These are phyloP conservation scores for Pseudocercospora macadamiae DNA, from an alignment of 2,329 filamentous ascomycete genomes.

Conservation along the genomic window DNA sequence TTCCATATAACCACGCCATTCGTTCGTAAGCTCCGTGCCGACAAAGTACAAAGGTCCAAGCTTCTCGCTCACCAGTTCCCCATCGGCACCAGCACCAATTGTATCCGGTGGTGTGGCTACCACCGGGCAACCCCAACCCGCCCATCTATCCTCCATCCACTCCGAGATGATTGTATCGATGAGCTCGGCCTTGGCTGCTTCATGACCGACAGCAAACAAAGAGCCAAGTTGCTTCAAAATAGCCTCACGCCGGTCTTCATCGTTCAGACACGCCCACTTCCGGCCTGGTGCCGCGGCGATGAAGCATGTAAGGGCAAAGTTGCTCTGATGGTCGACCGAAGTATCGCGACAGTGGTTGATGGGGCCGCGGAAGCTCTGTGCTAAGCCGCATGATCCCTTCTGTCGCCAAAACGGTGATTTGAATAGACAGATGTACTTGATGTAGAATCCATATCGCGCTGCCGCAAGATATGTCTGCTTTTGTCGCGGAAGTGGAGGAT, in stretches of 20 bases:
- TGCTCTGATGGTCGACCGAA: constrained; percentile 1
- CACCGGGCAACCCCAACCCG: neutral
- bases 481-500: neutral
- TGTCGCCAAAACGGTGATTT: constrained; percentile 11
- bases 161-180: neutral
- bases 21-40: constrained; percentile 14
- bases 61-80: too few species aligned
- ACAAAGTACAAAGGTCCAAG: constrained; percentile 15
- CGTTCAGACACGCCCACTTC: constrained; percentile 9
- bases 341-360: constrained; percentile 7
- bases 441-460: constrained; percentile 10
- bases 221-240: constrained; percentile 12
- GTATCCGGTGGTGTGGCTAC: too few species aligned
- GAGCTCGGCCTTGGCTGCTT: neutral
- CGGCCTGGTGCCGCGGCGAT: constrained; percentile 3
- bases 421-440: constrained; percentile 10
- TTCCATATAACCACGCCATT: constrained; percentile 22
- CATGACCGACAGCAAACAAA: neutral
- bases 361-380: constrained; percentile 8
- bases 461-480: neutral
- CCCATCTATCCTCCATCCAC: neutral
- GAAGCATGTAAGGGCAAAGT: constrained; percentile 13
- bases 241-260: constrained; percentile 3
- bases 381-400: constrained; percentile 10
- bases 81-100: too few species aligned